Conservation (phyloP, 2,329 filamentous ascomycete genomes). For the Paraconiothyrium brasiliense region DNA sequence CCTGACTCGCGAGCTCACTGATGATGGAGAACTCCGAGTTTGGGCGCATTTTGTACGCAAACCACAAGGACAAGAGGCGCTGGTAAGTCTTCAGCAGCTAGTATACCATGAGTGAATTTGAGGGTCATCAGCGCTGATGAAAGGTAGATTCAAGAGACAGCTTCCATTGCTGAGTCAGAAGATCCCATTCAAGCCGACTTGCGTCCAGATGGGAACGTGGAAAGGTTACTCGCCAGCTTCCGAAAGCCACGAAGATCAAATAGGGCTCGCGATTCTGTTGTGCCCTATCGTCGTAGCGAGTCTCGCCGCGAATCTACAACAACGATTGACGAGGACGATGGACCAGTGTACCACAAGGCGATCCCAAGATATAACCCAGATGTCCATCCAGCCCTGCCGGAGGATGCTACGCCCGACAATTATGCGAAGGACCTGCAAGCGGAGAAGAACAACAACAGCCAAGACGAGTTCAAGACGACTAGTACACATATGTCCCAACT, state of each 20-base stretch:
- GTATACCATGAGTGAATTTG: background rate
- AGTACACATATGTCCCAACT: background rate
- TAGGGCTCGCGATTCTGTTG: background rate
- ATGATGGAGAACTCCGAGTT: background rate
- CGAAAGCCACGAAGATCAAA: background rate
- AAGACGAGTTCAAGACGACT: background rate
- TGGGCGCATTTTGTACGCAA: background rate
- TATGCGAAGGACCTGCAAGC: background rate
- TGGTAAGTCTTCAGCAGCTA: background rate
- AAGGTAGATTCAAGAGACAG: background rate
- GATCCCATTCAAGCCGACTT: background rate
- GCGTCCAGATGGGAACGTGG: background rate
- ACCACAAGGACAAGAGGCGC: background rate
- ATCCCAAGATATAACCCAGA: too few species aligned
- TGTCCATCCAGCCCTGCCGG: background rate
- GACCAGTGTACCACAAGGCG: too few species aligned
- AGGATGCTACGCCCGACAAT: background rate
- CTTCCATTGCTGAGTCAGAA: background rate
- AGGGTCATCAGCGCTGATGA: background rate
- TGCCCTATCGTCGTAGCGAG: too few species aligned
- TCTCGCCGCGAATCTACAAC: too few species aligned
- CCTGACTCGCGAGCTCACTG: background rate
- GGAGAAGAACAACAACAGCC: background rate
- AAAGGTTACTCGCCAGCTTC: background rate
- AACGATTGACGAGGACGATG: too few species aligned